These are phyloP conservation scores for Solanum hybrid DNA, from an alignment of 305 asterid species.

Conservation along the genomic window DNA sequence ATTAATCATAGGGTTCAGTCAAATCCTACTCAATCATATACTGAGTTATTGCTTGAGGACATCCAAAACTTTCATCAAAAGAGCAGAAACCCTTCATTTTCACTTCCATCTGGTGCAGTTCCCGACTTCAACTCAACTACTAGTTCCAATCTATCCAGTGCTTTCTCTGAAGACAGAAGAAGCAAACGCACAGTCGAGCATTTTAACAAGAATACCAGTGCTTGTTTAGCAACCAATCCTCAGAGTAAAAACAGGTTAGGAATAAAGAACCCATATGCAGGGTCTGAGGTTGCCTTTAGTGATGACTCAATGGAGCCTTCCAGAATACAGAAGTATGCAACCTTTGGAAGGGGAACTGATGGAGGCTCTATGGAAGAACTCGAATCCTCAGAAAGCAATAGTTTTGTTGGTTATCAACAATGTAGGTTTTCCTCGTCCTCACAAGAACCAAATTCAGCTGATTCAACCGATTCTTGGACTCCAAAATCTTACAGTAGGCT, in stretches of 20 bases:
- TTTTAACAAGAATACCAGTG: constrained; percentile 14
- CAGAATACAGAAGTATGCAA: constrained; percentile 46
- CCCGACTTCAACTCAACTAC: constrained; percentile 80
- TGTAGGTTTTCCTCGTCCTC: constrained; percentile 34
- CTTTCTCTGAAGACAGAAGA: constrained; percentile 26
- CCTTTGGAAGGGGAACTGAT: constrained; percentile 44
- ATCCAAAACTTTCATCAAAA: constrained; percentile 90
- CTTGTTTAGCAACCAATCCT: not conserved
- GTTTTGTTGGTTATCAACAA: constrained; percentile 41
- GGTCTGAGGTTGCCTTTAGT: constrained; percentile 45
- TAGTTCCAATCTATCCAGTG: constrained; percentile 28
- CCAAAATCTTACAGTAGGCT: constrained; percentile 33
- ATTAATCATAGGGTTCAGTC: constrained; percentile 37
- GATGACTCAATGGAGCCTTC: constrained; percentile 60
- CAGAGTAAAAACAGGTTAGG: constrained; percentile 26
- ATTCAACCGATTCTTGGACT: constrained; percentile 23
- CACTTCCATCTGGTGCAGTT: constrained; percentile 73
- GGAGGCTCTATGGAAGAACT: constrained; percentile 49
- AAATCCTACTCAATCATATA: constrained; percentile 50
- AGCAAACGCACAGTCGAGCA: constrained; percentile 18
- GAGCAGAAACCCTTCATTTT: constrained; percentile 25
- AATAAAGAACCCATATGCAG: constrained; percentile 33
- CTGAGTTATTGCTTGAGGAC: constrained; percentile 72
- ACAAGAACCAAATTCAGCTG: constrained; percentile 68
- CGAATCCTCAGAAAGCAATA: constrained; percentile 83